Evolutionary conservation across 345 rosid genomes (phyloP), one percentile per base, ranked within the genome.

Genomic region (Citrus maxima): DNA sequence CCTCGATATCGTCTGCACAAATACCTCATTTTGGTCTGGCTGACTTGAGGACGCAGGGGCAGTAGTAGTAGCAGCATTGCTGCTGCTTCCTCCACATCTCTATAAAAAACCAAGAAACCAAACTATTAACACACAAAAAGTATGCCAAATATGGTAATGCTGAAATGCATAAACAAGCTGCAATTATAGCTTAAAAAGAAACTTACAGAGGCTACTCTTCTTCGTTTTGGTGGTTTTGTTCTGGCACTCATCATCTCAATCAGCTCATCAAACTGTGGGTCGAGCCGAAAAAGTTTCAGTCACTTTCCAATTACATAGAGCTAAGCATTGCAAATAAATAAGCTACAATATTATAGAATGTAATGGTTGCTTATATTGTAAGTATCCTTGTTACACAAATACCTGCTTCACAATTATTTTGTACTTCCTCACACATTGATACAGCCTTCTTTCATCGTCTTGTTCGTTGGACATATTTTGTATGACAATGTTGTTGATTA

Each of bases 371-470:
- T 34, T 7, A 6, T 66, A 4, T 38, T 21, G 10, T n/a, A 24
- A 10, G 64, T 51, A 51, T 51, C 56, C 56, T 16, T 51, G 22
- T 54, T 18, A 18, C 6, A 1, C 21, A 54, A 54, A 3, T 77
- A 85, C 88, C 86, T 87, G 88, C 70, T 83, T 85, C 0, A 79
- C 61, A 35, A 85, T 83, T 34, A 25, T 75, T 19, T 78, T 80
- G 40, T 85, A 85, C 83, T 87, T 87, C 69, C 70, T 79, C 3
- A 82, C 74, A 70, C 85, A 83, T 7, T 51, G 82, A 72, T 68
- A 49, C 21, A 87, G 68, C 82, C 84, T 83, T 70, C 58, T 83
- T 55, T 83, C 86, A 14, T 83, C 84, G 46, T 79, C 86, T 22
- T 79, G 77, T 73, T 73, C 78, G 32, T 54, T 83, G 13, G 86